phyloP scores from a whole-genome alignment of 805 yeast genomes.

The Saturnispora dispora region DNA sequence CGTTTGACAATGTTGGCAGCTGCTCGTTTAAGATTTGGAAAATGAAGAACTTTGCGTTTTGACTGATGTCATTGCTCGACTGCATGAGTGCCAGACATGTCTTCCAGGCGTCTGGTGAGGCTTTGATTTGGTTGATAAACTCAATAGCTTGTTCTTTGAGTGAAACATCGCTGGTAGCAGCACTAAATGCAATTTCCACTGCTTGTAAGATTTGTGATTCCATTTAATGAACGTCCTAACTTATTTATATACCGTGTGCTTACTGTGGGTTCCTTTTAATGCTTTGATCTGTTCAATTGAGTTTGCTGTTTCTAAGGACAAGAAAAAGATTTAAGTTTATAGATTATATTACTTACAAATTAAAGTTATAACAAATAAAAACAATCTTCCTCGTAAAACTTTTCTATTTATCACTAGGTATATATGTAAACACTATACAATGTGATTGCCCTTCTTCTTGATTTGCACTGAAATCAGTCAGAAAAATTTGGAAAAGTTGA shows the following conservation, averaged over 20 bases:
- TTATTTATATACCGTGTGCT: neutral
- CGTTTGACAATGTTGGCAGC: slow-evolving; percentile 35
- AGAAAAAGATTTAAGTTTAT: neutral
- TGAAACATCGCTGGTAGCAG: slow-evolving; percentile 48
- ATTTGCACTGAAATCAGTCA: neutral
- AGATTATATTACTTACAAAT: too few relatives aligned
- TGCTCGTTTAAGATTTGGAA: slow-evolving; percentile 61
- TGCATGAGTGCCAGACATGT: slow-evolving; percentile 42
- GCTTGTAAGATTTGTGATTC: slow-evolving; percentile 74
- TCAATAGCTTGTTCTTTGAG: slow-evolving; percentile 54
- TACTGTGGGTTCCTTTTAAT: neutral
- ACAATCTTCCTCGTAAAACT: neutral
- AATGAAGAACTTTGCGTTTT: slow-evolving; percentile 55
- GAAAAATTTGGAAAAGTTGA: neutral
- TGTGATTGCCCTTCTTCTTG: neutral
- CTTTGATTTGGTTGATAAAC: slow-evolving; percentile 44
- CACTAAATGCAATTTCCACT: slow-evolving; percentile 67
- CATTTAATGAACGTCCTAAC: slow-evolving; percentile 15
- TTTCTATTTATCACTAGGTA: neutral
- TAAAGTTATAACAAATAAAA: neutral
- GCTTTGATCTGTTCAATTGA: neutral
- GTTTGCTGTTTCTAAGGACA: neutral
- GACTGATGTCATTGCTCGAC: slow-evolving; percentile 23
- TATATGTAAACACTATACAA: neutral
- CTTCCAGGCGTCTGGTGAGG: slow-evolving; percentile 47